Evolutionary conservation across 2,329 filamentous ascomycete species (phyloP).

Genomic region (Westerdykella aurantiaca): DNA sequence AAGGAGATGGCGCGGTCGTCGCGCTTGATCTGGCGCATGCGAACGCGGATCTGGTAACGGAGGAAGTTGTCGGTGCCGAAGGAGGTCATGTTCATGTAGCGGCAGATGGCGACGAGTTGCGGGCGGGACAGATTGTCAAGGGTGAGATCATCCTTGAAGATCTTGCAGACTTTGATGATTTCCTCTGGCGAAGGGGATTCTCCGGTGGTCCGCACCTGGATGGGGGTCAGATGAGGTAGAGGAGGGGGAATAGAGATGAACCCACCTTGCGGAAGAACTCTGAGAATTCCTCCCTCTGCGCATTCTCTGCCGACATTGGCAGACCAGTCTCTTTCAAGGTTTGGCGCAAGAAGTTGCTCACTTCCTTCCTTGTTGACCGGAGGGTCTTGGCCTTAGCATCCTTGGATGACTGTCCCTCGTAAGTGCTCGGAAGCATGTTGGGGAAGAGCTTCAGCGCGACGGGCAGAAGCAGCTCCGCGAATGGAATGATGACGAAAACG

Average conservation of each 20-base stretch:
- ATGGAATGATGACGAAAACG: slow-evolving; percentile 93
- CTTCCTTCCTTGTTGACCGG: slow-evolving; percentile 83
- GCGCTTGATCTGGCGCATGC: slow-evolving; percentile 98
- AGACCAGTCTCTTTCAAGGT: slow-evolving; percentile 91
- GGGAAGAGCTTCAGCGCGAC: slow-evolving; percentile 92
- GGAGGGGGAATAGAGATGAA: slow-evolving; percentile 4
- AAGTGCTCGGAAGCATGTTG: slow-evolving; percentile 94
- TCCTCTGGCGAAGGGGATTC: slow-evolving; percentile 83
- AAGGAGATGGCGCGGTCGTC: slow-evolving; percentile 92
- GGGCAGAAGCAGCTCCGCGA: slow-evolving; percentile 87
- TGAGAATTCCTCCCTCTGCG: slow-evolving; percentile 87
- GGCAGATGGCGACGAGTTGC: slow-evolving; percentile 94
- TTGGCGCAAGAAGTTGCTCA: slow-evolving; percentile 80
- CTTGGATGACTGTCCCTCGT: slow-evolving; percentile 84
- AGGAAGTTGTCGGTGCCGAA: slow-evolving; percentile 98
- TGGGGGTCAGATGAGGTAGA: slow-evolving; percentile 1
- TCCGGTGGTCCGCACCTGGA: slow-evolving; percentile 65
- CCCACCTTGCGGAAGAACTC: slow-evolving; percentile 93
- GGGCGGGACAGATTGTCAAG: slow-evolving; percentile 94
- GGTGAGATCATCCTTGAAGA: slow-evolving; percentile 96
- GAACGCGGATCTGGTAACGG: slow-evolving; percentile 91
- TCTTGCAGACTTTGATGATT: slow-evolving; percentile 97
- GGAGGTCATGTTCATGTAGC: slow-evolving; percentile 95
- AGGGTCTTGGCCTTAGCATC: slow-evolving; percentile 80
- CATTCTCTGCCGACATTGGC: slow-evolving; percentile 74